phyloP scores from a whole-genome alignment of 108 stramenopile species.

The Schizochytrium sp. region DNA sequence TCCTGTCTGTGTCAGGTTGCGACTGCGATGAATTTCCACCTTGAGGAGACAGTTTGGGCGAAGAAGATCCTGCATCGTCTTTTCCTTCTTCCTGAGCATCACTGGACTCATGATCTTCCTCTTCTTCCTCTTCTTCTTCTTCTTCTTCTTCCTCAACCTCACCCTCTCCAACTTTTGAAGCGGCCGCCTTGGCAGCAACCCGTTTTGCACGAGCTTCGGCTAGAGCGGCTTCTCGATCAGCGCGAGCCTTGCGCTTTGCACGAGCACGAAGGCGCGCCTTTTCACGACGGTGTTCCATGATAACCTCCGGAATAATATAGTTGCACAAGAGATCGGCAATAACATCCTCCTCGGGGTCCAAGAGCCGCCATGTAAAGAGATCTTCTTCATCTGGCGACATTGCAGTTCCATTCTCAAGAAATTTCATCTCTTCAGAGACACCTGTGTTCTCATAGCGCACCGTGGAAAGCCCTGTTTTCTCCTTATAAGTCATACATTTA shows the following conservation, averaged over 20 bases:
- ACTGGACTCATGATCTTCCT: background rate
- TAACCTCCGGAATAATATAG: slow-evolving; percentile 19
- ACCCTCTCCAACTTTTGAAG: background rate
- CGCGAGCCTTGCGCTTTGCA: slow-evolving; percentile 29
- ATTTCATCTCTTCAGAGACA: slow-evolving; percentile 36
- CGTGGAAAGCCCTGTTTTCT: background rate
- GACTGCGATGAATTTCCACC: no score
- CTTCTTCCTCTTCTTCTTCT: background rate
- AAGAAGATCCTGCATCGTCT: no score
- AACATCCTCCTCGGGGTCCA: slow-evolving; percentile 3
- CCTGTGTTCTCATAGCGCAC: slow-evolving; percentile 35
- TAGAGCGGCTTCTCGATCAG: background rate
- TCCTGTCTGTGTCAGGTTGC: no score
- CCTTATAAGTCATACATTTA: background rate
- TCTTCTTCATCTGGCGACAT: slow-evolving; percentile 54
- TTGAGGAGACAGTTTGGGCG: no score
- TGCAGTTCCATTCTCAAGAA: slow-evolving; percentile 12
- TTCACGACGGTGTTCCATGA: background rate
- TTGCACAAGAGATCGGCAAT: slow-evolving; percentile 32
- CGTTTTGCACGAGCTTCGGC: background rate
- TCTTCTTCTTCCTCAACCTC: background rate
- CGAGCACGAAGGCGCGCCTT: slow-evolving; percentile 41
- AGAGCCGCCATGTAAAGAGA: background rate
- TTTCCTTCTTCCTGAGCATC: background rate
- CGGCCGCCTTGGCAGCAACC: background rate